Evolutionary conservation across 2,329 filamentous ascomycete species (phyloP), one percentile per base, ranked within the genome.

Genomic region (Cercospora citrullina): DNA sequence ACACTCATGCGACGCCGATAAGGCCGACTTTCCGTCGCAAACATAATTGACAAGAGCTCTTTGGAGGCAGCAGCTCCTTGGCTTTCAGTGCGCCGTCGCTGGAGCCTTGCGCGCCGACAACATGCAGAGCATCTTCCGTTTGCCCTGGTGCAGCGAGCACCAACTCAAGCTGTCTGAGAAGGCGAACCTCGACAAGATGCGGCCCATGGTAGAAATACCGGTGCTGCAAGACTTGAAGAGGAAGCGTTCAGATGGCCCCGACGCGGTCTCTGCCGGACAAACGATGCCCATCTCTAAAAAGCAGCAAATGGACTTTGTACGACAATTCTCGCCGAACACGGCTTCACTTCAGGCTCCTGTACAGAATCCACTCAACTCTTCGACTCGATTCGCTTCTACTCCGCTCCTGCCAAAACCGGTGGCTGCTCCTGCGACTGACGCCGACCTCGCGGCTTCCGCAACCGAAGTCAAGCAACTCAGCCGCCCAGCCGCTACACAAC

Each of bases 211-310:
- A 73, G 81, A 83, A 67, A 81, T 84, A 65, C 79, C 82, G 45
- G 76, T 80, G 72, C 76, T 83, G 72, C 83, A 81, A 71, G 83
- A 84, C 73, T 79, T 87, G 75, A 89, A 89, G 82, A 84, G 87
- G 70, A 89, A 88, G 78, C 81, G 84, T 65, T 82, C 83, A 33
- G 81, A 83, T 70, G 86, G 83, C 71, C 79, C 80, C 55, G 82
- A 83, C 42, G 71, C 75, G 31, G 63, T 67, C 67, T 74, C 66
- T 66, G 71, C 71, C 21, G 70, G 63, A 26, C 65, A 67, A 65
- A 60, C 65, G 55, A 71, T 65, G 57, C 63, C 69, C 65, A 61
- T 69, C 62, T 72, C 75, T 68, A 73, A 71, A 63, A 64, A 66
- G 51, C 65, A 70, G 55, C 63, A 69, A 51, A 71, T 73, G 70